phyloP scores from a whole-genome alignment of 2,329 filamentous ascomycete genomes.

The Cordyceps tenuipes region DNA sequence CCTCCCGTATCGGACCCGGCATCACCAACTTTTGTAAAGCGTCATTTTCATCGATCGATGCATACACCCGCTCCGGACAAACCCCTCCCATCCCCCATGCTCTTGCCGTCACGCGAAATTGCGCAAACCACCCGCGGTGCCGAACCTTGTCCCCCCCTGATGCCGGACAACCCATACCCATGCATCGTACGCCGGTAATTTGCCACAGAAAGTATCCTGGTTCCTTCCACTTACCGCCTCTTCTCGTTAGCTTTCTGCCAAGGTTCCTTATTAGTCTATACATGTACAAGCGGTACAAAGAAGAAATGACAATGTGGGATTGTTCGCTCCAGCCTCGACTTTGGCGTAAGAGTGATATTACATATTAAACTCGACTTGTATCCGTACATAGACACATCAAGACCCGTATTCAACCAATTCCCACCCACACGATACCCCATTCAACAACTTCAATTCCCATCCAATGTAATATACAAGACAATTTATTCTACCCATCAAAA shows the following conservation, averaged over 20 bases:
- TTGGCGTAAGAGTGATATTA: too few species aligned
- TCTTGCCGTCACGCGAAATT: neutral
- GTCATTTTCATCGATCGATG: slow-evolving; percentile 8
- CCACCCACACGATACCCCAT: neutral
- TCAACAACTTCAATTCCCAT: neutral
- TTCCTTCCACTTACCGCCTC: neutral
- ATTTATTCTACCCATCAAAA: neutral
- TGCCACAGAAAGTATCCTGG: neutral
- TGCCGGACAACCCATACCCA: neutral
- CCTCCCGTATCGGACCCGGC: neutral
- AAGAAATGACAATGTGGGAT: too few species aligned
- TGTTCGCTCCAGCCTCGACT: too few species aligned
- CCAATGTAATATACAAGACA: neutral
- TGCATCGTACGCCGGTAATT: neutral
- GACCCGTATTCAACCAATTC: too few species aligned
- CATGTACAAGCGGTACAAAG: too few species aligned
- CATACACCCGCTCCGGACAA: neutral
- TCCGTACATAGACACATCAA: too few species aligned
- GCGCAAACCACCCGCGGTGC: neutral
- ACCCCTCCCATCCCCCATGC: neutral
- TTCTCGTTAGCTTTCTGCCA: neutral
- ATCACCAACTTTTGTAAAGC: neutral
- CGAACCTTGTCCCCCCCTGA: neutral
- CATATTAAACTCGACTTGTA: too few species aligned
- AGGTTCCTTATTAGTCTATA: neutral